Evolutionary conservation across 1,139 yeast species (phyloP).

Genomic region (Scheffersomyces titani): DNA sequence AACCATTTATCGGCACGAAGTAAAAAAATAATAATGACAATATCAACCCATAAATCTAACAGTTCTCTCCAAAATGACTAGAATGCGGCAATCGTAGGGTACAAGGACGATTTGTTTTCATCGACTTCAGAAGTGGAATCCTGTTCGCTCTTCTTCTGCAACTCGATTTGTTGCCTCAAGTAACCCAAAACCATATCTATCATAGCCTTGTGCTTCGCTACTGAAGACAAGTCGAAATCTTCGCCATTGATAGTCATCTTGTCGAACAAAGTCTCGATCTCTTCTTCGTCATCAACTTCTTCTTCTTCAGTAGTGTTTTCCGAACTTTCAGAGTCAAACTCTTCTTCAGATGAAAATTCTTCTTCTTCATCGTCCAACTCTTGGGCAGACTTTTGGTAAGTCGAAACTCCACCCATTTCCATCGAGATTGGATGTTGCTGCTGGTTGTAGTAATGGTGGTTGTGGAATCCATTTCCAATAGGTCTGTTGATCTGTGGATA

Average conservation of each 20-base stretch:
- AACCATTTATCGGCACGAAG: slow-evolving; percentile 2
- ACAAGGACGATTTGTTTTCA: slow-evolving; percentile 20
- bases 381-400: slow-evolving; percentile 39
- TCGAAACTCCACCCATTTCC: slow-evolving; percentile 45
- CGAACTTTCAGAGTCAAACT: slow-evolving; percentile 3
- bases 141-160: slow-evolving; percentile 13
- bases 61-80: slow-evolving; percentile 12
- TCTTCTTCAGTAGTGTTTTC: slow-evolving; percentile 5
- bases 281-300: slow-evolving; percentile 14
- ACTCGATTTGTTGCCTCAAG: slow-evolving; percentile 19
- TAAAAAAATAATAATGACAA: slow-evolving; percentile 2
- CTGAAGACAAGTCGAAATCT: slow-evolving; percentile 26
- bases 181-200: slow-evolving; percentile 30
- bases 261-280: slow-evolving; percentile 17
- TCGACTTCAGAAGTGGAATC: slow-evolving; percentile 1
- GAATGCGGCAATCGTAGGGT: slow-evolving; percentile 48
- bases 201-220: slow-evolving; percentile 41
- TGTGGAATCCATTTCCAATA: slow-evolving; percentile 15
- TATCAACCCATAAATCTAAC: slow-evolving; percentile 1
- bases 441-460: slow-evolving; percentile 4
- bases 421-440: slow-evolving; percentile 14
- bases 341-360: slow-evolving; percentile 11
- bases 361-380: slow-evolving; percentile 12
- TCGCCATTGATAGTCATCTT: slow-evolving; percentile 20
- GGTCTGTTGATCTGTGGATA: slow-evolving; percentile 37